Percentiles rank a stretch among this genome's conserved stretches.
Conservation (phyloP, 371 early-diverging fungal species). For the Batkoa obscura region DNA sequence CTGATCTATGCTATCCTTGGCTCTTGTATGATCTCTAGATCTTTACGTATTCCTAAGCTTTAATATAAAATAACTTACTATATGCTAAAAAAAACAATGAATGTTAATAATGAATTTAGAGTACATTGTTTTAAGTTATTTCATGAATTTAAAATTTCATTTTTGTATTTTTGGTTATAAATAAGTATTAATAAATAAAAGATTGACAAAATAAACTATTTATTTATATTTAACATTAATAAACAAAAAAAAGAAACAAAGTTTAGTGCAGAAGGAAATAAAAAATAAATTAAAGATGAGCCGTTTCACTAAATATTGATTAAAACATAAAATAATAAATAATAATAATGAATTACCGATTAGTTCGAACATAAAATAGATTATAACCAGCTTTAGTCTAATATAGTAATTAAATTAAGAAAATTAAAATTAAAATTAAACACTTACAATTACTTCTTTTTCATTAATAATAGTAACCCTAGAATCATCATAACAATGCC, state of each 20-base stretch:
- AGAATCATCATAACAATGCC: slow-evolving; percentile 90
- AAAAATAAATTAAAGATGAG: slow-evolving; percentile 2
- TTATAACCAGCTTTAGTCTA: slow-evolving; percentile 8
- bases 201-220: too few relatives aligned
- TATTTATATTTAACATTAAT: too few relatives aligned
- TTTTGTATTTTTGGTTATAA: too few relatives aligned
- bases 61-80: too few relatives aligned
- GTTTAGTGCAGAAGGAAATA: too few relatives aligned
- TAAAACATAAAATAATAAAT: not conserved
- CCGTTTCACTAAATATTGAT: not conserved
- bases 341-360: not conserved
- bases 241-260: too few relatives aligned
- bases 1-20: slow-evolving; percentile 59
- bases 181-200: too few relatives aligned
- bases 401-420: not conserved
- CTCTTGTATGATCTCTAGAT: slow-evolving; percentile 57
- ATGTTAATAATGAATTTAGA: too few relatives aligned
- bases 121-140: too few relatives aligned
- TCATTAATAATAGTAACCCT: slow-evolving; percentile 47
- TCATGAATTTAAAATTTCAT: too few relatives aligned
- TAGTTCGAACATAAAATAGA: slow-evolving; percentile 9
- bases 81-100: too few relatives aligned
- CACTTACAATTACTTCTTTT: slow-evolving; percentile 30
- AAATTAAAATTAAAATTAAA: slow-evolving; percentile 14
- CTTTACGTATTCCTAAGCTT: slow-evolving; percentile 42